Evolutionary conservation across 441 rosid genomes (phyloP), one percentile per base, ranked within the genome.

Genomic region (Euphorbia corollata): DNA sequence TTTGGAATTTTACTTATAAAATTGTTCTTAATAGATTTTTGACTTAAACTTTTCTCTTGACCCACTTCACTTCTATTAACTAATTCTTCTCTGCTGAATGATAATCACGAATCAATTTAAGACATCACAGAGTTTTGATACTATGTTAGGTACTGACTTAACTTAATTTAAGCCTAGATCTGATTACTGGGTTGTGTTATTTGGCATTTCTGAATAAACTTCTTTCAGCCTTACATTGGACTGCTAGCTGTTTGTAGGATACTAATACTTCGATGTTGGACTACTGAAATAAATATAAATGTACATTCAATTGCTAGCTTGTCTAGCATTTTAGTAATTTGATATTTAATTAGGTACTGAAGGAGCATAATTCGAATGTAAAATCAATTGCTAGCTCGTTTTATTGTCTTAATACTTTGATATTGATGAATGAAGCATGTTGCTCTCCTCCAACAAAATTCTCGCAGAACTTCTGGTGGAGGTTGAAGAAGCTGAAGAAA

Each of bases 401-500:
- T 27, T 20, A 4, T n/a, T n/a, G 8, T 4, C n/a, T 16, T 50
- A 50, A 18, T 18, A 36, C 54, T n/a, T 16, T 18, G n/a, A 50
- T 50, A 41, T 41, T 50, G 54, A 50, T 50, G 16, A 4, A 0
- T n/a, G 54, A 50, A 5, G 54, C 59, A 55, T 58, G 68, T 75
- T 64, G 34, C 22, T 6, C 30, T 22, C 38, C 43, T 65, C 24
- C 78, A 87, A 89, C 81, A 67, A n/a, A n/a, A 69, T 59, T 77
- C 87, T n/a, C 87, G 32, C 85, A 81, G 90, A 80, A 68, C 75
- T 70, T 87, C 89, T 59, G 80, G 72, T 79, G 95, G 92, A 57
- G 86, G 86, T 51, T 76, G 90, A 73, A 82, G 90, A 74, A 91
- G 90, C 85, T 60, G 87, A 62, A 81, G 92, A 80, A 91, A 89